Evolutionary conservation across 2,329 filamentous ascomycete genomes (phyloP).

Genomic region (Onygenales sp.): DNA sequence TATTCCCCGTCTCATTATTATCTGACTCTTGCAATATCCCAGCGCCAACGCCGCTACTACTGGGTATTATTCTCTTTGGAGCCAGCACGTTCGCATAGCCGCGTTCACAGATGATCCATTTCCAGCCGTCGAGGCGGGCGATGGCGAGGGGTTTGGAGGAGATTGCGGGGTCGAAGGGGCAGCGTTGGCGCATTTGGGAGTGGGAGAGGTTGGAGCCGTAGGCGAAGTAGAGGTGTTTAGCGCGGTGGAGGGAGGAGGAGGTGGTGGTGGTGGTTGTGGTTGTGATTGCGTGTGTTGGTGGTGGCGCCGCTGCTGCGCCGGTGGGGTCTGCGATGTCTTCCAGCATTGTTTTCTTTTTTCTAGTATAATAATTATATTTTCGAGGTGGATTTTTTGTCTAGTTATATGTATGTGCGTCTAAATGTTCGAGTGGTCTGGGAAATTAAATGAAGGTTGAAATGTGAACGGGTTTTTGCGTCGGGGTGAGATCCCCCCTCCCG

Average conservation of each 20-base stretch:
- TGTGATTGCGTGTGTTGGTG: background rate
- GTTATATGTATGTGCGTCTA: no score
- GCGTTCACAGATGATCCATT: constrained; percentile 32
- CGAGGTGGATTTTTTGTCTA: no score
- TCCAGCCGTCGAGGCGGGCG: constrained; percentile 27
- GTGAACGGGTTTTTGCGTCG: no score
- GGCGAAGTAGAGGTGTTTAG: constrained; percentile 30
- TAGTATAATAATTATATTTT: background rate
- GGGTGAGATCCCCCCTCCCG: no score
- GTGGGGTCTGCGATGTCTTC: background rate
- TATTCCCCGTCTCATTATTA: constrained; percentile 10
- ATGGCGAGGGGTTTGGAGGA: constrained; percentile 30
- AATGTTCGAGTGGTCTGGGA: no score
- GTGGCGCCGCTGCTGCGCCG: background rate
- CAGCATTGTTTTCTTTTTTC: background rate
- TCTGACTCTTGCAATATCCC: background rate
- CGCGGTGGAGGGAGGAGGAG: background rate
- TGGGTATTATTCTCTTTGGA: background rate
- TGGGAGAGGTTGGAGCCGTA: constrained; percentile 36
- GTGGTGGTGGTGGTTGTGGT: background rate
- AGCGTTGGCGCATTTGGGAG: constrained; percentile 31
- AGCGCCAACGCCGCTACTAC: constrained; percentile 11
- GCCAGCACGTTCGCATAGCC: constrained; percentile 35
- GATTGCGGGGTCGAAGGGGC: constrained; percentile 20
- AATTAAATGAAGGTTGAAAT: no score